Conservation (phyloP, 257 asterid species). For the Petunia secreta region DNA sequence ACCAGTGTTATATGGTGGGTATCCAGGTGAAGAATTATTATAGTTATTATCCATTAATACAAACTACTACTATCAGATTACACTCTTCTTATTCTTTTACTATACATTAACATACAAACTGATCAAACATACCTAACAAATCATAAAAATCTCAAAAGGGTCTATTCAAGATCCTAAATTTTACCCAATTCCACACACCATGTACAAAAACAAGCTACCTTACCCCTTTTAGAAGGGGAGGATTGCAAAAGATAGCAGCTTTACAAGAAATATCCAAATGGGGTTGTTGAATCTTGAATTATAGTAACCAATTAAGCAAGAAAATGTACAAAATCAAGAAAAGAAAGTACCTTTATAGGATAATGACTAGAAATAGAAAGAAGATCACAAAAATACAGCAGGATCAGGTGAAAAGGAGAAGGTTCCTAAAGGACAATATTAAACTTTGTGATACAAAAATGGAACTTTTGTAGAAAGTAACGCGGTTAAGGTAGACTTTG, state of each 20-base stretch:
- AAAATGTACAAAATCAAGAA: slow-evolving; percentile 10
- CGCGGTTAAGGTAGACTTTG: background rate
- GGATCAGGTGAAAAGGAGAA: slow-evolving; percentile 22
- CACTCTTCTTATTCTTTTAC: slow-evolving; percentile 22
- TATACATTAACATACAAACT: slow-evolving; percentile 21
- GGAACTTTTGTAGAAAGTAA: background rate
- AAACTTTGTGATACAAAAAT: slow-evolving; percentile 14
- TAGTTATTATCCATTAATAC: slow-evolving; percentile 57
- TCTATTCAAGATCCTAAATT: slow-evolving; percentile 1
- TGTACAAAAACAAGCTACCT: background rate
- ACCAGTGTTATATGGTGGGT: slow-evolving; percentile 58
- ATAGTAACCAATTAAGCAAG: background rate
- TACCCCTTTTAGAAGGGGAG: background rate
- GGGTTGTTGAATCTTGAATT: slow-evolving; percentile 13
- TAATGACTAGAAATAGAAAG: background rate
- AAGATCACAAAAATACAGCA: background rate
- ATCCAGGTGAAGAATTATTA: slow-evolving; percentile 56
- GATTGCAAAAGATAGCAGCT: slow-evolving; percentile 16
- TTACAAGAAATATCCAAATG: slow-evolving; percentile 2
- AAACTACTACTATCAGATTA: slow-evolving; percentile 23
- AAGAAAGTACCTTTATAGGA: slow-evolving; percentile 1
- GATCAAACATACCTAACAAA: slow-evolving; percentile 15
- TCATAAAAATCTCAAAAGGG: background rate
- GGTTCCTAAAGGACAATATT: slow-evolving; percentile 8
- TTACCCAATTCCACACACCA: slow-evolving; percentile 16